A percentile compares a stretch with the other conserved stretches of the same genome.
Evolutionary conservation across 2,329 filamentous ascomycete species (phyloP).

Genomic region (Nemania bipapillata): DNA sequence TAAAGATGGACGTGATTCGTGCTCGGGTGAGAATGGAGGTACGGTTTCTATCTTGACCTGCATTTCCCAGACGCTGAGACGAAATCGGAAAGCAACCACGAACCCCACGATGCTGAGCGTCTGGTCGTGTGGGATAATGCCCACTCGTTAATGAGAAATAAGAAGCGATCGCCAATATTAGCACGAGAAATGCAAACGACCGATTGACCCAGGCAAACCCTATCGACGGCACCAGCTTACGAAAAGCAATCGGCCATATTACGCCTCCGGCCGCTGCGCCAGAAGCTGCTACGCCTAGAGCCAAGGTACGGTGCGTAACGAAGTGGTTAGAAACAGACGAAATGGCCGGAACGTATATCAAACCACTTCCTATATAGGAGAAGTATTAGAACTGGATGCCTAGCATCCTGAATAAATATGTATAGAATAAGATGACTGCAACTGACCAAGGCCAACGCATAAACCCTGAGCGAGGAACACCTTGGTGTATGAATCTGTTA

Average conservation of each 20-base stretch:
- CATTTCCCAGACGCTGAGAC: neutral
- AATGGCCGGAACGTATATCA: constrained; percentile 37
- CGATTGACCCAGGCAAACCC: constrained; percentile 63
- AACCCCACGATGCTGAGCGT: neutral
- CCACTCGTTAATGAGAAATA: constrained; percentile 12
- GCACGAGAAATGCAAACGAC: constrained; percentile 52
- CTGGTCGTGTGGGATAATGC: neutral
- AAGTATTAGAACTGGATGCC: neutral
- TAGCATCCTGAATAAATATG: neutral
- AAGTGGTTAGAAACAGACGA: constrained; percentile 37
- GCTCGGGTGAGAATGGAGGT: neutral
- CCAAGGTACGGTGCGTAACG: constrained; percentile 14
- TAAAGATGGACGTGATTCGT: neutral
- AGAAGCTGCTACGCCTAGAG: constrained; percentile 33
- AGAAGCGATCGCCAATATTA: constrained; percentile 37
- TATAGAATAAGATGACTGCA: neutral
- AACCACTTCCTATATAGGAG: constrained; percentile 22
- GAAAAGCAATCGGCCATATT: constrained; percentile 53
- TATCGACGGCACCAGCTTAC: constrained; percentile 54
- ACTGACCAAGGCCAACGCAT: constrained; percentile 32
- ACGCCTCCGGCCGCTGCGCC: constrained; percentile 42
- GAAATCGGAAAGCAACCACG: neutral
- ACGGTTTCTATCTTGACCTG: neutral
- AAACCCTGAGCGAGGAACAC: constrained; percentile 33
- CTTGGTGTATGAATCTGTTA: neutral